A percentile compares a stretch with the other conserved stretches of the same genome.
phyloP scores from a whole-genome alignment of 1,139 yeast genomes.

The Lodderomyces metapsilosis region DNA sequence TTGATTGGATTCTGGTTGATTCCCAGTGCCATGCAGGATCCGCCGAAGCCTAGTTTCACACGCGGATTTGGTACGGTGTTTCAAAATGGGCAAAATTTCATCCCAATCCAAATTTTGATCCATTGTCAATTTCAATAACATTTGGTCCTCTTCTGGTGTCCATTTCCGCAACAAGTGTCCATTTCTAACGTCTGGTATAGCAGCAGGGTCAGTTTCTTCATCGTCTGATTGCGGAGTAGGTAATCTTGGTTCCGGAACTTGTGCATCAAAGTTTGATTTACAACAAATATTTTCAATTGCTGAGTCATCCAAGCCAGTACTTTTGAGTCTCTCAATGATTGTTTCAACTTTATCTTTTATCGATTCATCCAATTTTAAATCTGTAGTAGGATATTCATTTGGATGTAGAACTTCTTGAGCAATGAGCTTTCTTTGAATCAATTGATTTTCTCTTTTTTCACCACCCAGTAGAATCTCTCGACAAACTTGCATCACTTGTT shows the following conservation, averaged over 20 bases:
- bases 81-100: background rate
- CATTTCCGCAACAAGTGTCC: background rate
- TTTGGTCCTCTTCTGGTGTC: background rate
- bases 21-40: background rate
- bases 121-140: background rate
- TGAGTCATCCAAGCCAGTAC: background rate
- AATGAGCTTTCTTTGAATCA: background rate
- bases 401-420: background rate
- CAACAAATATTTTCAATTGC: background rate
- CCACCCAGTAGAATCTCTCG: background rate
- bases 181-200: background rate
- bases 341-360: background rate
- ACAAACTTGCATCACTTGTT: background rate
- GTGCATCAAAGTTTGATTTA: background rate
- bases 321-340: background rate
- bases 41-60: background rate
- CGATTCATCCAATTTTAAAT: background rate
- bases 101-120: background rate
- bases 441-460: background rate
- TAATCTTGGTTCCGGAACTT: background rate
- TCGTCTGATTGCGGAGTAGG: background rate
- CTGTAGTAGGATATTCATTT: background rate
- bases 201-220: background rate
- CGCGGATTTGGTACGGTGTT: background rate
- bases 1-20: background rate